Conservation (phyloP, 1,284 basidiomycete genomes). For the Phellinidium pouzarii region DNA sequence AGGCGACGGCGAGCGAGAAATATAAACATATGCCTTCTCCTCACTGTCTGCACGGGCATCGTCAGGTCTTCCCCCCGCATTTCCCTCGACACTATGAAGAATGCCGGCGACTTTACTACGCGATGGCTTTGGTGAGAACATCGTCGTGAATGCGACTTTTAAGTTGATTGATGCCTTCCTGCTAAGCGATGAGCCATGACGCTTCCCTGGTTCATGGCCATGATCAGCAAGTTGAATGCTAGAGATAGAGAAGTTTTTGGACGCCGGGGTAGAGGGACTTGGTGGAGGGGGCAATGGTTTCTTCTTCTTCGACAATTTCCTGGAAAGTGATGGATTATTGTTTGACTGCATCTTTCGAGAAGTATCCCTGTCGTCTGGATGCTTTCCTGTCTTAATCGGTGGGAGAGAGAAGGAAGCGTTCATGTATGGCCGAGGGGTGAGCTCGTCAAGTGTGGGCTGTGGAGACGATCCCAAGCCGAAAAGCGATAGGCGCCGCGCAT, state of each 20-base stretch:
- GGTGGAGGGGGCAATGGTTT: constrained; percentile 1
- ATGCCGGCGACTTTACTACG: constrained; percentile 11
- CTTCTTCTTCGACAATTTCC: constrained; percentile 16
- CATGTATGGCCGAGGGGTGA: constrained; percentile 7
- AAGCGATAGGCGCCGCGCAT: constrained; percentile 13
- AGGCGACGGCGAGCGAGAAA: constrained; percentile 19
- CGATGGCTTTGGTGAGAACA: constrained; percentile 16
- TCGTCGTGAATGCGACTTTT: constrained; percentile 13
- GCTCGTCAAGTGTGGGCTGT: constrained; percentile 3
- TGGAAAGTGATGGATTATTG: neutral
- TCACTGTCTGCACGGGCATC: neutral
- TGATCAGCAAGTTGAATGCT: neutral
- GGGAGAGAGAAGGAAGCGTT: constrained; percentile 5
- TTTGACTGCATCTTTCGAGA: neutral
- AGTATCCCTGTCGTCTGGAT: neutral
- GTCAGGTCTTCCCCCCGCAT: neutral
- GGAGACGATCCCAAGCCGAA: constrained; percentile 13
- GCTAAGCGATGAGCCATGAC: neutral
- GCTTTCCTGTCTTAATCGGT: neutral
- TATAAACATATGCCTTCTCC: constrained; percentile 10
- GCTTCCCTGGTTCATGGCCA: constrained; percentile 2
- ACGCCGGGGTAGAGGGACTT: neutral
- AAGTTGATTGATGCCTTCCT: constrained; percentile 14
- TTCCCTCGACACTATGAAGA: constrained; percentile 11
- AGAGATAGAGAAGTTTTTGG: constrained; percentile 1